Conservation (phyloP, 306 rosid species). For the Astragalus glycyphyllos region DNA sequence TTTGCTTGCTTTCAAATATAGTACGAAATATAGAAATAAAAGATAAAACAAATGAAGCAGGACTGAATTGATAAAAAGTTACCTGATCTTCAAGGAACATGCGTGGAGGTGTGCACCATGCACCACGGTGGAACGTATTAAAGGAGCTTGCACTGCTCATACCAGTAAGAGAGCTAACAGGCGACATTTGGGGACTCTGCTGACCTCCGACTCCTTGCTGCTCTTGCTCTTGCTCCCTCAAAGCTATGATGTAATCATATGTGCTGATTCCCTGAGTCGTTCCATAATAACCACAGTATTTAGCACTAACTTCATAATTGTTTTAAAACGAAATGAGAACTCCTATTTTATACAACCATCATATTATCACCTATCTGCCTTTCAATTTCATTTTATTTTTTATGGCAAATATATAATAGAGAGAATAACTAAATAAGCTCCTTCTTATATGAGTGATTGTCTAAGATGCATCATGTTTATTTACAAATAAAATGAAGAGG, state of each 20-base stretch:
- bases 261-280: slow-evolving; percentile 86
- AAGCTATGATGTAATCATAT: slow-evolving; percentile 94
- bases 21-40: slow-evolving; percentile 5
- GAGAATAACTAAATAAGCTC: slow-evolving; percentile 10
- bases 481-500: slow-evolving; percentile 16
- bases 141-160: slow-evolving; percentile 98
- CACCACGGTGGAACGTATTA: slow-evolving; percentile 82
- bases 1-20: too few species aligned
- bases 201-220: slow-evolving; percentile 88
- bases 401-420: slow-evolving; percentile 10
- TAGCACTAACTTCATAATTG: slow-evolving; percentile 1
- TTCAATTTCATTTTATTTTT: not conserved
- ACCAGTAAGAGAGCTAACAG: slow-evolving; percentile 95
- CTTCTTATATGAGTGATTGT: not conserved
- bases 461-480: not conserved
- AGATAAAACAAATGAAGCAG: slow-evolving; percentile 17
- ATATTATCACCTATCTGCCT: not conserved
- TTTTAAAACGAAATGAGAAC: not conserved
- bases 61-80: slow-evolving; percentile 27
- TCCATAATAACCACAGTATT: slow-evolving; percentile 31
- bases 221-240: slow-evolving; percentile 96
- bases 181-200: slow-evolving; percentile 98
- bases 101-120: slow-evolving; percentile 99
- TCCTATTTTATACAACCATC: slow-evolving; percentile 4
- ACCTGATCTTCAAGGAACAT: slow-evolving; percentile 97